Evolutionary conservation across 257 asterid species (phyloP).

Genomic region (Fraxinus excelsior): DNA sequence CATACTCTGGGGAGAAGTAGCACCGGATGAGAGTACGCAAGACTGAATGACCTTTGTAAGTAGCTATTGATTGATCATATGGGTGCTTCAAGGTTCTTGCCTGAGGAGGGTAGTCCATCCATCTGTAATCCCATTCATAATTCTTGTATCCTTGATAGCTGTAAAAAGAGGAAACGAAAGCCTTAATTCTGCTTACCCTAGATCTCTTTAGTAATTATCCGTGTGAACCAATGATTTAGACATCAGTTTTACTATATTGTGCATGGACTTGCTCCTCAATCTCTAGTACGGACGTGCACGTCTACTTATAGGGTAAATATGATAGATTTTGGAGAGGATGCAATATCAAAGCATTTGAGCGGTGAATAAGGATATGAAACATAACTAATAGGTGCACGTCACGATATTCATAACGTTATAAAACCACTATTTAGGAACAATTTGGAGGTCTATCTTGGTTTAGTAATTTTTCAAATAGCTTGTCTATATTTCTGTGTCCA

Average conservation of each 20-base stretch:
- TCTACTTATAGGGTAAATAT: neutral
- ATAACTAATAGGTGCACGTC: neutral
- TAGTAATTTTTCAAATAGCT: neutral
- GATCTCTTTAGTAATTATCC: neutral
- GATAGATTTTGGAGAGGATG: neutral
- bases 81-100: constrained; percentile 76
- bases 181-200: neutral
- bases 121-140: constrained; percentile 89
- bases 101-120: constrained; percentile 87
- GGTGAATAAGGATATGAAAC: neutral
- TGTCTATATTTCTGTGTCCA: neutral
- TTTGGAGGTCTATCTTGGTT: neutral
- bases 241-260: neutral
- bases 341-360: neutral
- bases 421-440: neutral
- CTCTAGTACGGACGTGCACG: neutral
- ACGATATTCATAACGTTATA: neutral
- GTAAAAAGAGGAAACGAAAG: constrained; percentile 19
- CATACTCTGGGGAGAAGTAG: constrained; percentile 84
- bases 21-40: constrained; percentile 85
- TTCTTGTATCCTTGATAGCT: constrained; percentile 56
- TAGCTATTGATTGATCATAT: constrained; percentile 68
- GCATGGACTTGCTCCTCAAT: neutral
- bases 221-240: neutral
- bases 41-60: constrained; percentile 84